Conservation (phyloP, 805 yeast genomes). For the Metschnikowia vanudenii region DNA sequence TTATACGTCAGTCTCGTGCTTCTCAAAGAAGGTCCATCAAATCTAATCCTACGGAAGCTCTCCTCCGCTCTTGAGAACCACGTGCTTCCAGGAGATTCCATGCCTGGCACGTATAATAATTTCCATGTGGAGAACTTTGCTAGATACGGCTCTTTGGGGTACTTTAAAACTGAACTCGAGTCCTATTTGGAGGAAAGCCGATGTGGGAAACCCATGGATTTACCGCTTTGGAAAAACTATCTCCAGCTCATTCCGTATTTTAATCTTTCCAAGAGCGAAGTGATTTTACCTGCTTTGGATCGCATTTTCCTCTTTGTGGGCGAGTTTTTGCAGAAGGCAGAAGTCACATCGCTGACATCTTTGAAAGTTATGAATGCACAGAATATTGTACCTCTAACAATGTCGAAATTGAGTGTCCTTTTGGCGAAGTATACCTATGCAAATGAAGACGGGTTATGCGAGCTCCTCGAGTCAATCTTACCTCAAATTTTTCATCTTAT, state of each 20-base stretch:
- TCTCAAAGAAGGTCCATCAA: conserved; percentile 1
- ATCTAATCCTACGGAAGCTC: conserved; percentile 10
- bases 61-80: conserved; percentile 12
- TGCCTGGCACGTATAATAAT: background rate
- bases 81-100: conserved; percentile 4
- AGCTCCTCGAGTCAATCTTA: background rate
- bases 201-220: background rate
- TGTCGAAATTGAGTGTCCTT: background rate
- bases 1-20: conserved; percentile 13
- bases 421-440: background rate
- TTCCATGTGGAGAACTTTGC: background rate
- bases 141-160: conserved; percentile 2
- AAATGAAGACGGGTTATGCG: background rate
- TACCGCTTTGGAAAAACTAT: background rate
- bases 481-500: conserved; percentile 1
- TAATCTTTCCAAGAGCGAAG: background rate
- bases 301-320: background rate
- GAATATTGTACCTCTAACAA: background rate
- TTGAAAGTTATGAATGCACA: background rate
- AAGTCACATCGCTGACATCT: background rate
- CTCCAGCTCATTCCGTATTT: background rate
- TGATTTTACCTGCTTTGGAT: background rate
- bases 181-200: background rate
- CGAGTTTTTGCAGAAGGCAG: background rate
- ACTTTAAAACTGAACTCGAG: conserved; percentile 3